Base-by-base conservation (phyloP, 371 early-diverging fungal species). In the Mucor lusitanicus region DNA sequence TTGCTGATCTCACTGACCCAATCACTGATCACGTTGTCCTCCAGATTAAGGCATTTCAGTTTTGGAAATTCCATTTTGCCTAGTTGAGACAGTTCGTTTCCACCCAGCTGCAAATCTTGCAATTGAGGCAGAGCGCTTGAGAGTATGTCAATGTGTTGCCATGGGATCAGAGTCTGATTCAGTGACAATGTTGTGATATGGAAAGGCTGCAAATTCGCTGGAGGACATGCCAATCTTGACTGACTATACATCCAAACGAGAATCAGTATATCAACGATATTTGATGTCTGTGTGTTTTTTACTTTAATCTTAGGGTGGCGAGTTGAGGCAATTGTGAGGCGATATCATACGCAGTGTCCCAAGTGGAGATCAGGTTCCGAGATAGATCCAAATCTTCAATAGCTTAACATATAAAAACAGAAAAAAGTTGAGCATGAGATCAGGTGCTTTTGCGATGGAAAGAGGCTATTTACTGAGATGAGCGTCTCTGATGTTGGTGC, bases 371-470 rank as follows among this genome's bases (percentile, higher is more conserved):
- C 58, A 94, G 61, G 62, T 91, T 91, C 19, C 86, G 70, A 15
- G 92, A 91, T 35, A 95, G 72, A 81, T 95, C 91, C 44, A 93
- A 62, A 72, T 94, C 95, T 11, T 78, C 78, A 37, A 93, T 87
- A 2, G 30, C 81, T 81, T 53, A 9, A 48, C 32, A 62, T 30
- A n/a, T n/a, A n/a, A 32, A 2, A 25, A 48, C 3, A 50, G 3
- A 33, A 33, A 33, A 33, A 33, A 50, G 21, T 44, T 50, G 12
- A 50, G 23, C 50, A 50, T 13, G n/a, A 44, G 37, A 44, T 44
- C 44, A 44, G 44, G 7, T 44, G 44, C 8, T 53, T 6, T 23
- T n/a, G 6, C 7, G 19, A 12, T 13, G 7, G 5, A 44, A 13
- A 37, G 6, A n/a, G n/a, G 37, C 37, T 37, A 75, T 61, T 64